phyloP scores from a whole-genome alignment of 1,139 yeast genomes.

The Pichia sp. region DNA sequence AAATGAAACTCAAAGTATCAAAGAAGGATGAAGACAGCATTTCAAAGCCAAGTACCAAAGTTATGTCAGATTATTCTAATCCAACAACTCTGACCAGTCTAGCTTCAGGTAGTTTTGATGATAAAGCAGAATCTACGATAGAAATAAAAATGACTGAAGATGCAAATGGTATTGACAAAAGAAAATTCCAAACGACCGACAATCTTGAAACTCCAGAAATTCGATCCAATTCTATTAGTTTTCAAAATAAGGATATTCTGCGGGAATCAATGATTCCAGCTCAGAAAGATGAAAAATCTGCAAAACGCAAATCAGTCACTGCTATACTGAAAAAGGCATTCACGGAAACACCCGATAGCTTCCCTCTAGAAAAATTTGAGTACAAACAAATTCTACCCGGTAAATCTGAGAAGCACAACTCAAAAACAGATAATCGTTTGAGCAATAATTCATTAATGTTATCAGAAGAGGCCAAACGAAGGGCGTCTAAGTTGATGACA shows the following conservation, averaged over 20 bases:
- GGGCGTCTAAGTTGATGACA: conserved; percentile 6
- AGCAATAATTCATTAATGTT: conserved; percentile 4
- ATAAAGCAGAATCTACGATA: neutral
- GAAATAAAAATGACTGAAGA: neutral
- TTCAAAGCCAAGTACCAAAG: conserved; percentile 25
- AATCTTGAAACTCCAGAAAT: too few relatives aligned
- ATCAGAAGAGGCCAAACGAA: neutral
- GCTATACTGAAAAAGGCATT: conserved; percentile 4
- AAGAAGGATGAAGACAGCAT: conserved; percentile 6
- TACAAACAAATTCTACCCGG: conserved; percentile 6
- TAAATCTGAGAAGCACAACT: neutral
- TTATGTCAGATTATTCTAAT: conserved; percentile 36
- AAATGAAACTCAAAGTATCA: conserved; percentile 4
- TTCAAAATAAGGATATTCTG: conserved; percentile 8
- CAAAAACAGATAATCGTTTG: neutral
- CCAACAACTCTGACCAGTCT: conserved; percentile 35
- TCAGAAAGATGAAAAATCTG: neutral
- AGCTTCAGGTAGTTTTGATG: conserved; percentile 10
- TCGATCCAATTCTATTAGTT: conserved; percentile 2
- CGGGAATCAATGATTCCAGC: conserved; percentile 1
- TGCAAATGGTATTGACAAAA: neutral
- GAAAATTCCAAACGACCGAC: too few relatives aligned
- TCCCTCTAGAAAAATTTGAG: neutral
- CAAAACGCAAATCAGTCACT: conserved; percentile 10
- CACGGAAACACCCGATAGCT: conserved; percentile 2